A percentile compares a stretch with the other conserved stretches of the same genome.
Conservation (phyloP, 2,329 filamentous ascomycete genomes). For the Hortaea sp. region DNA sequence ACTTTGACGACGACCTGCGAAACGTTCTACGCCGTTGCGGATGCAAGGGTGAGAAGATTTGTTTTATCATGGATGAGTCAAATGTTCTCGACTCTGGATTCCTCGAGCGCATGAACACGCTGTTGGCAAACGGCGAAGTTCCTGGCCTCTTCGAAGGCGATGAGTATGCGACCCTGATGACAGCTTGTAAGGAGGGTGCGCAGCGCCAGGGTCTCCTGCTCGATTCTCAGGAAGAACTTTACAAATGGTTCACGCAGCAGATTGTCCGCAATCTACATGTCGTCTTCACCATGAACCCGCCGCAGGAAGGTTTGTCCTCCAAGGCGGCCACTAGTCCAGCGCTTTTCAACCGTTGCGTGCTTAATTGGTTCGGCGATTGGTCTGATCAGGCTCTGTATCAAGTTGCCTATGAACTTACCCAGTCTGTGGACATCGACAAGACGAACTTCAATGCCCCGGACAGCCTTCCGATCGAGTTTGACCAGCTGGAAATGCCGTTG, state of each 20-base stretch:
- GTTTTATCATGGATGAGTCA: slow-evolving; percentile 99
- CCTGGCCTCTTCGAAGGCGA: slow-evolving; percentile 98
- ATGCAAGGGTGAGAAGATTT: slow-evolving; percentile 98
- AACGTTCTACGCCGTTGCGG: slow-evolving; percentile 88
- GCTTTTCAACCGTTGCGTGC: slow-evolving; percentile 96
- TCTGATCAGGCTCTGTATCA: slow-evolving; percentile 98
- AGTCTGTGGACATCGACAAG: slow-evolving; percentile 90
- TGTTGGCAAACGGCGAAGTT: slow-evolving; percentile 98
- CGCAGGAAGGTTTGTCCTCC: slow-evolving; percentile 84
- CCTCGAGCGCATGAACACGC: slow-evolving; percentile 96
- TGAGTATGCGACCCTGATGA: slow-evolving; percentile 97
- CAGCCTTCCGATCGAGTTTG: slow-evolving; percentile 85
- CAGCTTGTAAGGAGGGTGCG: slow-evolving; percentile 94
- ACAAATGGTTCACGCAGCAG: slow-evolving; percentile 99
- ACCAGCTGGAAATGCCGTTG: slow-evolving; percentile 71
- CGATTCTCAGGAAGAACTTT: slow-evolving; percentile 97
- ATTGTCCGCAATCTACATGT: slow-evolving; percentile 99
- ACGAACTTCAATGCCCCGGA: slow-evolving; percentile 78
- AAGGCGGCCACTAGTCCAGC: slow-evolving; percentile 97
- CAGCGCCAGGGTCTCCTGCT: slow-evolving; percentile 90
- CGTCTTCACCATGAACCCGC: slow-evolving; percentile 99
- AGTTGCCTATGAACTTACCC: slow-evolving; percentile 88
- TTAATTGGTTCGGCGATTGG: slow-evolving; percentile 99
- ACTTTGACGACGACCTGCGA: slow-evolving; percentile 95
- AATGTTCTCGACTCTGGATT: slow-evolving; percentile 98